Base-by-base conservation (phyloP, 192 early-diverging fungal genomes). In the Jimgerdemannia flammicorona region DNA sequence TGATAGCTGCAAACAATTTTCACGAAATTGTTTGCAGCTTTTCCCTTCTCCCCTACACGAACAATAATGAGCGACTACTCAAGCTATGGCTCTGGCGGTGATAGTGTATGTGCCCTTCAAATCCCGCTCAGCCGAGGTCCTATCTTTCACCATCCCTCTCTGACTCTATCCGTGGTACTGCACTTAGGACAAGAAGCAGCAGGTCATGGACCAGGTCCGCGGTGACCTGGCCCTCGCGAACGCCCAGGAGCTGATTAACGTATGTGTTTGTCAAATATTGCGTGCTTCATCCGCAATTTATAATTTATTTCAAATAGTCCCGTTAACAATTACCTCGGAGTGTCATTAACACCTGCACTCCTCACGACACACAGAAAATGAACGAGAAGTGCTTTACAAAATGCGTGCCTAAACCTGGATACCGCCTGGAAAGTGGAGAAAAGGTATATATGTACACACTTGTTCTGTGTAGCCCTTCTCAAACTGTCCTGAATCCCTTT, bases 301-400 rank as follows among this genome's bases (percentile, higher is more conserved):
- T 29, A 29, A 29, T 29, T 59, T 4, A 17, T 4, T 39, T 39
- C 63, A 18, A 59, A 29, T 49, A 11, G 44, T 49, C 44, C 17
- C 70, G 11, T 63, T 59, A 44, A 67, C 3, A 44, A 43, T 18
- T 42, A 41, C 71, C 29, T 14, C 4, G 9, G 70, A 0, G 19
- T 41, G n/a, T 71, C 42, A 71, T 74, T 43, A 42, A 74, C 73
- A 6, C 44, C 14, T 40, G 7, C 72, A 72, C 41, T 71, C 72
- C 65, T 63, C 49, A 6, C 49, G 49, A 14, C 49, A 59, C 59
- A 72, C 70, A 92, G 90, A 94, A 93, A 91, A 94, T 97, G 79
- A 95, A 94, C 83, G 90, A 91, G 77, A 92, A 95, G 81, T 97
- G 95, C 87, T 96, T 91, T 78, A 85, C 89, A 72, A 90, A 92